Evolutionary conservation across 164 flowering plant species (phyloP), one percentile per base, ranked within the genome.

Genomic region (Malania oleifera): DNA sequence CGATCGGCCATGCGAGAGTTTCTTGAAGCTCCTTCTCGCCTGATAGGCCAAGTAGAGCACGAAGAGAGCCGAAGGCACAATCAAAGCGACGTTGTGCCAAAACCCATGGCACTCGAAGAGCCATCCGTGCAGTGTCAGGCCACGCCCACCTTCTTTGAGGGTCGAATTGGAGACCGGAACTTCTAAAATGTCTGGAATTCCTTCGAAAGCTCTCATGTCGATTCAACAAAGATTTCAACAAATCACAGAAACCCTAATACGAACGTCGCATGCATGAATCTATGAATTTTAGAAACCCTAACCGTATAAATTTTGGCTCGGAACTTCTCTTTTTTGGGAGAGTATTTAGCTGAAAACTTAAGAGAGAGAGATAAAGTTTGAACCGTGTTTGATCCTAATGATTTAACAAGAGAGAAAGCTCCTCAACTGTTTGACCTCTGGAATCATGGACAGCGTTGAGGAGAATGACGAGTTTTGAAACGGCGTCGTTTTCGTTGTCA

Each of bases 1-100:
- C 4, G 96, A 93, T 28, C 86, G 73, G 23, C 92, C 86, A 76
- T 76, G 68, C 15, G 84, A 77, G 15, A 93, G 86, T 82, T 85
- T 90, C 20, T 53, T 40, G 66, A 74, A 68, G 74, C 90, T 84
- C 70, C 73, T 80, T 69, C 56, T 83, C 2, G 95, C 86, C 29
- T 85, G 90, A 54, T 63, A 73, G 18, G 74, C 84, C 73, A 93
- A 73, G 75, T 78, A 90, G 17, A 76, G 59, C 22, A 83, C 68
- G 57, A 93, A 86, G 17, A 76, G 39, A 38, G 64, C 54, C 1
- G 96, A 81, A 1, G 90, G 72, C 17, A 80, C 39, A 17, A 84
- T 70, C 59, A 92, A 66, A 28, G 73, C 63, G 11, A 77, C 57
- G 26, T 87, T 80, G 64, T 81, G 84, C 80, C 76, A 79, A 50